Evolutionary conservation across 1,284 basidiomycete genomes (phyloP), one percentile per base, ranked within the genome.

Genomic region (Inonotus obliquus): DNA sequence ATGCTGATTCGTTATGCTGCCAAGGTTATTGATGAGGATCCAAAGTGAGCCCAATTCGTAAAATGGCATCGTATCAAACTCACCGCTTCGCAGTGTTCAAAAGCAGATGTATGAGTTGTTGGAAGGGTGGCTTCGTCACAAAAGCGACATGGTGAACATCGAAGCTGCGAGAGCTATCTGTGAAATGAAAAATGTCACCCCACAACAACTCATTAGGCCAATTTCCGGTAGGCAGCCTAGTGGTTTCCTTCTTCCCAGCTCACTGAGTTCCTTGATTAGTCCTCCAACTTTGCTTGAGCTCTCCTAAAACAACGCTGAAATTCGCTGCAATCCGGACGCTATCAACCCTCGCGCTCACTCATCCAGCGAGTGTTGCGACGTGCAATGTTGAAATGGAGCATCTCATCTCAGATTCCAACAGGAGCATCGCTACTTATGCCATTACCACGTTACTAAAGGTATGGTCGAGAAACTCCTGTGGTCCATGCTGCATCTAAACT

Each of bases 111-210:
- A 94, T 63, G 96, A 98, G 69, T 84, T 98, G 52, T 81, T 99
- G 57, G 97, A 99, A 73, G 89, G 92, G 47, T 96, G 96, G 87
- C 80, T 99, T 63, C 87, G 96, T 64, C 97, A 99, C 78, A 99
- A 99, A 82, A 96, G 94, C 71, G 97, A 99, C 75, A 99, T 98
- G 97, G 97, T 99, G 73, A 99, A 98, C 78, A 94, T 96, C 69
- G 97, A 99, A 75, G 97, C 96, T 32, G 97, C 97, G 4, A 88
- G 96, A 57, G 96, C 90, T 19, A 96, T 99, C 66, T 98, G 96
- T 73, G 96, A 98, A 74, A 93, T 98, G 90, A 91, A 87, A 73
- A 86, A 87, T 67, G 87, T 96, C 27, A 83, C 87, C 27, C 72
- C 87, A 13, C 75, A 83, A 23, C 94, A 98, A 68, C 79, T 99